These are phyloP conservation scores for Ophiocordyceps camponoti-saundersi DNA, from an alignment of 2,329 filamentous ascomycete species.

Conservation along the genomic window DNA sequence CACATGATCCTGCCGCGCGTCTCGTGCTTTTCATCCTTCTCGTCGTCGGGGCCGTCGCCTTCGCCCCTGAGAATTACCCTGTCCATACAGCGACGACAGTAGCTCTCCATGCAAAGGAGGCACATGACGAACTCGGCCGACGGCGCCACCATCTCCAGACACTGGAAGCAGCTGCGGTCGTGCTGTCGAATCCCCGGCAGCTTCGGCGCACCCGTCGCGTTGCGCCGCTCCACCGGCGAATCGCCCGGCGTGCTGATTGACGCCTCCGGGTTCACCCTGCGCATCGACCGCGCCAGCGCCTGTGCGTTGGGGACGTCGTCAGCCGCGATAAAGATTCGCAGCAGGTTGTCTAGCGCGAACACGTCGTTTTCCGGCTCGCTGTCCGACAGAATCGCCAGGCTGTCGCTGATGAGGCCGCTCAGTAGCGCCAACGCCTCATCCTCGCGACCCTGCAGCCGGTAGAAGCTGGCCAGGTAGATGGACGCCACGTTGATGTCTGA, in stretches of 20 bases:
- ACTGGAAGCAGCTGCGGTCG: constrained; percentile 20
- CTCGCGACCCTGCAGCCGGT: constrained; percentile 13
- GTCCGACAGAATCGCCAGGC: constrained; percentile 20
- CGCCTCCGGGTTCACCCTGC: constrained; percentile 14
- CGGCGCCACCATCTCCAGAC: constrained; percentile 15
- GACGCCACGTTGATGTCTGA: constrained; percentile 23
- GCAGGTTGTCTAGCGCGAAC: constrained; percentile 23
- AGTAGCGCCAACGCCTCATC: constrained; percentile 13
- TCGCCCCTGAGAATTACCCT: constrained; percentile 11
- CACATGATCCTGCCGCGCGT: constrained; percentile 12
- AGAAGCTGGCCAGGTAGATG: constrained; percentile 21
- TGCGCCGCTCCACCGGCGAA: constrained; percentile 11
- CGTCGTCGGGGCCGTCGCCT: constrained; percentile 13
- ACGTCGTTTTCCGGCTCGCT: constrained; percentile 23
- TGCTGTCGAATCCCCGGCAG: constrained; percentile 17
- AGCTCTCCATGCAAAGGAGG: constrained; percentile 20
- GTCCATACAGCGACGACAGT: constrained; percentile 17
- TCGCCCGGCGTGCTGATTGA: constrained; percentile 11
- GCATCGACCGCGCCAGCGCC: constrained; percentile 21
- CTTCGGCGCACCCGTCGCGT: constrained; percentile 12
- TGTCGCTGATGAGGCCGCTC: constrained; percentile 16
- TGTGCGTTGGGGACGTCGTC: constrained; percentile 18
- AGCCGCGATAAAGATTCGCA: constrained; percentile 20
- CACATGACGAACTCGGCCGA: constrained; percentile 18
- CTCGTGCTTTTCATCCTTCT: not conserved